phyloP scores from a whole-genome alignment of 73 alveolate species.

The Durusdinium trenchii region DNA sequence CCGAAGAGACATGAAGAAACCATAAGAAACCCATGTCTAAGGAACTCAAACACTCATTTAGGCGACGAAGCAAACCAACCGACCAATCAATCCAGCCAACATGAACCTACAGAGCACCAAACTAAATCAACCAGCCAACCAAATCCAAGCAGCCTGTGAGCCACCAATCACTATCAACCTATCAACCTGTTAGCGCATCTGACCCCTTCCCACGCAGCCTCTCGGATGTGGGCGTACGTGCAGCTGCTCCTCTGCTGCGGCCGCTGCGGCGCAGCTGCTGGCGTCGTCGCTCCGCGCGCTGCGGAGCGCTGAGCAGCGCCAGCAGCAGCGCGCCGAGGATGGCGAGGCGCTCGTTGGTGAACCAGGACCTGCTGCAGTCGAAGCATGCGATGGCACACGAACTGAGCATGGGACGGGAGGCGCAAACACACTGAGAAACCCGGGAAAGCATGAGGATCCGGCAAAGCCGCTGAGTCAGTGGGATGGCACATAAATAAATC shows the following conservation, averaged over 20 bases:
- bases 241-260: too few relatives aligned
- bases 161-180: too few relatives aligned
- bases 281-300: slow-evolving; percentile 30
- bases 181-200: too few relatives aligned
- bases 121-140: too few relatives aligned
- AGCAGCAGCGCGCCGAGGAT: slow-evolving; percentile 31
- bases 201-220: neutral
- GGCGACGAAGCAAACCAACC: neutral
- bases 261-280: neutral
- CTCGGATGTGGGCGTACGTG: too few relatives aligned
- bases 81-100: neutral
- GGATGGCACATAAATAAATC: neutral
- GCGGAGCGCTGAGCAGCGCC: slow-evolving; percentile 41
- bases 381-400: too few relatives aligned
- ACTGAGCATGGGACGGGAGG: too few relatives aligned
- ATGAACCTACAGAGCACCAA: neutral
- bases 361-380: slow-evolving; percentile 40
- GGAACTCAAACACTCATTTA: neutral
- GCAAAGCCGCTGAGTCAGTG: neutral
- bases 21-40: too few relatives aligned
- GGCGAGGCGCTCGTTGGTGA: slow-evolving; percentile 6
- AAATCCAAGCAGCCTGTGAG: too few relatives aligned
- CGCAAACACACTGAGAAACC: neutral
- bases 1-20: too few relatives aligned
- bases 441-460: neutral